Evolutionary conservation across 1,284 basidiomycete species (phyloP).

Genomic region (Mycena citricolor): DNA sequence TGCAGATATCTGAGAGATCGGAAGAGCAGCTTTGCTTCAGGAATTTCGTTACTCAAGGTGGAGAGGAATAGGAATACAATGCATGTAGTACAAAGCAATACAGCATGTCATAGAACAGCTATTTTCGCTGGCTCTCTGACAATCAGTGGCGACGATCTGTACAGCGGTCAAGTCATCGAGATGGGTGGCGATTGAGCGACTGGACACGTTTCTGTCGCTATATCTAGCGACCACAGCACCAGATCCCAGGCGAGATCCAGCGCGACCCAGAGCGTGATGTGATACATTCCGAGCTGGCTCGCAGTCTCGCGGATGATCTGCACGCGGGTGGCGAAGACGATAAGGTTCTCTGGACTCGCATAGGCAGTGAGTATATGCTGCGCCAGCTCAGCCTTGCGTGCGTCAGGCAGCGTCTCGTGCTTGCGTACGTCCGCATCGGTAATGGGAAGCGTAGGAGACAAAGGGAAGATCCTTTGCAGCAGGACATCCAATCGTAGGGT

Average conservation of each 20-base stretch:
- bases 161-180: too few species aligned
- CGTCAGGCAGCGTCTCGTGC: not conserved
- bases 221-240: conserved; percentile 2
- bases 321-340: conserved; percentile 1
- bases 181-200: too few species aligned
- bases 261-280: conserved; percentile 8
- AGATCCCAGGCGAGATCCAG: conserved; percentile 16
- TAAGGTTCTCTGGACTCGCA: not conserved
- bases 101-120: too few species aligned
- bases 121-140: too few species aligned
- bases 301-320: conserved; percentile 3
- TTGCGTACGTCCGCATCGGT: not conserved
- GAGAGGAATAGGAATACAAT: too few species aligned
- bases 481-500: conserved; percentile 1
- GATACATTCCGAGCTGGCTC: conserved; percentile 7
- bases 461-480: conserved; percentile 1
- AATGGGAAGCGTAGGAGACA: not conserved
- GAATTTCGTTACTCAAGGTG: too few species aligned
- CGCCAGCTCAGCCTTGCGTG: not conserved
- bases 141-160: too few species aligned
- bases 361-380: not conserved
- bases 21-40: too few species aligned
- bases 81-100: too few species aligned
- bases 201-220: too few species aligned
- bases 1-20: too few species aligned